These are phyloP conservation scores for Candida multigemmis DNA, from an alignment of 805 yeast species.

Conservation along the genomic window DNA sequence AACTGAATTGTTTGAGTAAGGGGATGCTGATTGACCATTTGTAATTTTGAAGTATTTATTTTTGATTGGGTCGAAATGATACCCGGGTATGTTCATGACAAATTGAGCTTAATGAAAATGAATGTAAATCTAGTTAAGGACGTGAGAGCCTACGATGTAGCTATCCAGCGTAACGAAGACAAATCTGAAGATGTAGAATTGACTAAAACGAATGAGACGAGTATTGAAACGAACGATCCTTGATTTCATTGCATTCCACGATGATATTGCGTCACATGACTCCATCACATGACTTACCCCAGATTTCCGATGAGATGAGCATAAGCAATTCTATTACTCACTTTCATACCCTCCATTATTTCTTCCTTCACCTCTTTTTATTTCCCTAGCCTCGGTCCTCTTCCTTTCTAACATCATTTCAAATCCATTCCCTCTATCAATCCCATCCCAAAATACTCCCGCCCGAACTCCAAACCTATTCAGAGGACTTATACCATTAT, in stretches of 20 bases:
- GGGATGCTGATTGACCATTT: slow-evolving; percentile 14
- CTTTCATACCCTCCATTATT: slow-evolving; percentile 9
- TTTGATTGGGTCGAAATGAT: slow-evolving; percentile 16
- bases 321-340: too few species aligned
- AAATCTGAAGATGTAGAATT: too few species aligned
- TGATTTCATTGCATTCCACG: background rate
- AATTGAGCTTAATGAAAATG: too few species aligned
- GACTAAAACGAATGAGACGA: too few species aligned
- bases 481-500: slow-evolving; percentile 40
- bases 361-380: slow-evolving; percentile 14
- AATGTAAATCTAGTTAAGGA: too few species aligned
- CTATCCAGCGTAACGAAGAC: too few species aligned
- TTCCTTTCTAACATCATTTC: slow-evolving; percentile 52
- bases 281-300: too few species aligned
- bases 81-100: slow-evolving; percentile 22
- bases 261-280: slow-evolving; percentile 4
- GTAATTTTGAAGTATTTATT: slow-evolving; percentile 21
- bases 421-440: slow-evolving; percentile 83
- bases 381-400: slow-evolving; percentile 16
- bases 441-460: slow-evolving; percentile 80
- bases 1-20: slow-evolving; percentile 20
- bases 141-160: too few species aligned
- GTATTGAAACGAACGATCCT: background rate
- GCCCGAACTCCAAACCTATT: slow-evolving; percentile 74
- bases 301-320: too few species aligned